Conservation (phyloP, 352 stramenopile genomes). For the Globisporangium radiosum region DNA sequence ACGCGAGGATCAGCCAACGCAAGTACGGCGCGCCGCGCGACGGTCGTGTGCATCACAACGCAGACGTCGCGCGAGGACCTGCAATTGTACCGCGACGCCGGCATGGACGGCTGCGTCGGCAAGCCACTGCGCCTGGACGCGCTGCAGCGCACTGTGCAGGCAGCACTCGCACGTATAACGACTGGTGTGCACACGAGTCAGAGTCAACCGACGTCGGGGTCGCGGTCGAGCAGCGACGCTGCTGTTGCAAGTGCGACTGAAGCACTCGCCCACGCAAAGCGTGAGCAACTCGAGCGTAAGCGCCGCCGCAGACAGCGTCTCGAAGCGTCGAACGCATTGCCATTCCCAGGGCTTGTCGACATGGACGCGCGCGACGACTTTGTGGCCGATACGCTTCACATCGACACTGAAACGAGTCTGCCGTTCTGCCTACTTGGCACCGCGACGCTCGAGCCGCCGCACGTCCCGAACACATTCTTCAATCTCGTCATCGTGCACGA, state of each 20-base stretch:
- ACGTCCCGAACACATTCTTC: slow-evolving; percentile 69
- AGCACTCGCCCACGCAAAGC: slow-evolving; percentile 36
- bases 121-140: slow-evolving; percentile 68
- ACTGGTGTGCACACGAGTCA: not conserved
- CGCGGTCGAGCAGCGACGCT: slow-evolving; percentile 1
- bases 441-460: slow-evolving; percentile 7
- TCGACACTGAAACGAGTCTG: slow-evolving; percentile 91
- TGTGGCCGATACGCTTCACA: slow-evolving; percentile 67
- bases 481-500: slow-evolving; percentile 95
- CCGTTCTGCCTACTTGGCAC: slow-evolving; percentile 88
- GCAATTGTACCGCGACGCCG: slow-evolving; percentile 80
- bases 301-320: slow-evolving; percentile 24
- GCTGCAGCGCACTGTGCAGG: slow-evolving; percentile 71
- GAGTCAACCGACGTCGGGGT: not conserved
- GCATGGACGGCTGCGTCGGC: slow-evolving; percentile 89
- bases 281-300: slow-evolving; percentile 33
- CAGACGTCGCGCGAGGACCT: slow-evolving; percentile 64
- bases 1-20: not conserved
- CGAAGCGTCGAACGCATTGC: slow-evolving; percentile 32
- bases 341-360: slow-evolving; percentile 36
- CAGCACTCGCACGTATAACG: slow-evolving; percentile 42
- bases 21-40: slow-evolving; percentile 17
- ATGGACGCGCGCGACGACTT: slow-evolving; percentile 50
- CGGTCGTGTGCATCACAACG: slow-evolving; percentile 70
- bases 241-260: slow-evolving; percentile 27